Percentiles rank a stretch among this genome's conserved stretches.
phyloP scores from a whole-genome alignment of 2,329 filamentous ascomycete genomes.

The Ascochyta viciae-villosae region DNA sequence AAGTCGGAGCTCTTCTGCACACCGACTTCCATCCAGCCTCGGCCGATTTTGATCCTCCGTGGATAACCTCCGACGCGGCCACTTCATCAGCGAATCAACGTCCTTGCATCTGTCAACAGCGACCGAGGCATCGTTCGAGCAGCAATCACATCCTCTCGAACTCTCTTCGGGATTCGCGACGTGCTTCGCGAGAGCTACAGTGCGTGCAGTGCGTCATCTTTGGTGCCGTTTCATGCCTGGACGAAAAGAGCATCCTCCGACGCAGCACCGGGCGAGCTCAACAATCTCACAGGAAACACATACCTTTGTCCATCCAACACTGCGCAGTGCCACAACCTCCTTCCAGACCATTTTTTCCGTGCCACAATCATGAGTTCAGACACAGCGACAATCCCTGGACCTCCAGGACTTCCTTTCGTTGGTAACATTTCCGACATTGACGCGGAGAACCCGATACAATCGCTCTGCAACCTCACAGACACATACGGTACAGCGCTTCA shows the following conservation, averaged over 20 bases:
- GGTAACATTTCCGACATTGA: conserved; percentile 72
- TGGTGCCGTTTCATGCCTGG: conserved; percentile 12
- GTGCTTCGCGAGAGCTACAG: conserved; percentile 17
- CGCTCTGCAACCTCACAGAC: conserved; percentile 65
- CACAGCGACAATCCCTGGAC: conserved; percentile 64
- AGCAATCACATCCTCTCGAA: conserved; percentile 18
- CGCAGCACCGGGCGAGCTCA: conserved; percentile 6
- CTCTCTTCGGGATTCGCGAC: conserved; percentile 17
- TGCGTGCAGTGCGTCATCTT: conserved; percentile 21
- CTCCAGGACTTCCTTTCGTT: conserved; percentile 68
- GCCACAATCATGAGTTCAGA: conserved; percentile 21
- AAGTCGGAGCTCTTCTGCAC: conserved; percentile 1
- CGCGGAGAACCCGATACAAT: conserved; percentile 62
- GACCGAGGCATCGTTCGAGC: conserved; percentile 31
- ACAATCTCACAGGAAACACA: not conserved
- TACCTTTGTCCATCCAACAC: not conserved
- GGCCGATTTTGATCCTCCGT: conserved; percentile 17
- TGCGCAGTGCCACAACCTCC: not conserved
- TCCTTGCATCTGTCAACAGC: conserved; percentile 6
- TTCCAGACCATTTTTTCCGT: conserved; percentile 25
- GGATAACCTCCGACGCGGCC: conserved; percentile 3
- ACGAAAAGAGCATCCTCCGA: conserved; percentile 2
- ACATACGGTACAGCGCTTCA: conserved; percentile 64
- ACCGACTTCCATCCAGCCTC: conserved; percentile 1
- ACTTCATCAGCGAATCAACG: conserved; percentile 22